Evolutionary conservation across 2,329 filamentous ascomycete genomes (phyloP).

Genomic region (Aspergillus clavatus): DNA sequence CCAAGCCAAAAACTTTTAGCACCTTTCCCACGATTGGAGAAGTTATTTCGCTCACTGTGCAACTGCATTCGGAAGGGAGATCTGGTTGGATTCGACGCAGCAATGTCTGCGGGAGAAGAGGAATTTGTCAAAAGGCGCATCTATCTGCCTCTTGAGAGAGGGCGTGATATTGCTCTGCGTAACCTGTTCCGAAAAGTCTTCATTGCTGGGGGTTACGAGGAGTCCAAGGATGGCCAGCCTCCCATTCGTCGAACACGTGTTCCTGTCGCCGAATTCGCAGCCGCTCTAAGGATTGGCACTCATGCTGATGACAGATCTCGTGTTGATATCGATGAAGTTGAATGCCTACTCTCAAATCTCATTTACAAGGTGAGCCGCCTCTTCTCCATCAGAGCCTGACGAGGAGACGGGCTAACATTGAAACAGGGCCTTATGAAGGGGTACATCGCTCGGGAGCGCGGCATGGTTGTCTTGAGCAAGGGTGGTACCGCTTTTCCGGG

Average conservation of each 20-base stretch:
- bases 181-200: slow-evolving; percentile 93
- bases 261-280: slow-evolving; percentile 75
- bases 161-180: slow-evolving; percentile 83
- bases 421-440: slow-evolving; percentile 93
- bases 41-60: slow-evolving; percentile 72
- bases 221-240: slow-evolving; percentile 63
- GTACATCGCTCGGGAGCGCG: slow-evolving; percentile 87
- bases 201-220: slow-evolving; percentile 74
- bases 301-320: slow-evolving; percentile 47
- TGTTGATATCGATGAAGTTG: slow-evolving; percentile 86
- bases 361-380: slow-evolving; percentile 83
- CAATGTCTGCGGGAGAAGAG: slow-evolving; percentile 76
- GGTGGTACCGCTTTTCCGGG: slow-evolving; percentile 81
- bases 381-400: background rate
- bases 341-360: slow-evolving; percentile 91
- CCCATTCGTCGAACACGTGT: slow-evolving; percentile 66
- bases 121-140: slow-evolving; percentile 90
- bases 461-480: slow-evolving; percentile 89
- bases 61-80: slow-evolving; percentile 77
- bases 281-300: slow-evolving; percentile 72
- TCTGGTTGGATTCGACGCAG: slow-evolving; percentile 75
- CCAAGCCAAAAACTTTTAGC: slow-evolving; percentile 67
- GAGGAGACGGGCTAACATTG: slow-evolving; percentile 13
- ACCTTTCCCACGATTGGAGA: slow-evolving; percentile 70
- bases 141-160: slow-evolving; percentile 88